A percentile compares a stretch with the other conserved stretches of the same genome.
Conservation (phyloP, 208 protist species). For the Perkinsela sp. region DNA sequence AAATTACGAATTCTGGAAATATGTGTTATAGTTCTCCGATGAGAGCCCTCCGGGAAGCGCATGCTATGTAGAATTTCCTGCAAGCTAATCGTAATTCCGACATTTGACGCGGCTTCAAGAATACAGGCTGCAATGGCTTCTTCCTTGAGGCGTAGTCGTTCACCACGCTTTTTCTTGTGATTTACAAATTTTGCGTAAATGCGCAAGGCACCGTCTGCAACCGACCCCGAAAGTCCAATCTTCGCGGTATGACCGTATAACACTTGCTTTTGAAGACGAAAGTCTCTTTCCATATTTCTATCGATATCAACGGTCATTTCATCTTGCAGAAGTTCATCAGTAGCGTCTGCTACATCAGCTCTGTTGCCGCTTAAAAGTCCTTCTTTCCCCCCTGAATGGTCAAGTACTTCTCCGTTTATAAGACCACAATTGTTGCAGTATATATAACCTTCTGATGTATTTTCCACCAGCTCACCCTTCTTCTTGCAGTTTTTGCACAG, state of each 20-base stretch:
- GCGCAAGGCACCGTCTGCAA: neutral
- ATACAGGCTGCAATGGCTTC: neutral
- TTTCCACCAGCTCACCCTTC: neutral
- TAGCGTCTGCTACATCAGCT: neutral
- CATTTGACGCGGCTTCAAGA: neutral
- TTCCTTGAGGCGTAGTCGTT: neutral
- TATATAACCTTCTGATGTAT: neutral
- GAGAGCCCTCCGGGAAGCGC: neutral
- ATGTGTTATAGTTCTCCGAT: neutral
- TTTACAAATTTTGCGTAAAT: neutral
- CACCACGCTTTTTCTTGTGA: neutral
- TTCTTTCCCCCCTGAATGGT: neutral
- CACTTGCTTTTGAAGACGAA: neutral
- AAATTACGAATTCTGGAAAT: neutral
- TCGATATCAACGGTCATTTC: neutral
- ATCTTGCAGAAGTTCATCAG: neutral
- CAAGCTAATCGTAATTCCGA: neutral
- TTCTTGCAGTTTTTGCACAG: neutral
- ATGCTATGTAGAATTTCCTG: neutral
- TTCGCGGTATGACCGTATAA: neutral
- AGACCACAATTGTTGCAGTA: neutral
- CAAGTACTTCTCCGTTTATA: neutral
- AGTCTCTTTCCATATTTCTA: neutral
- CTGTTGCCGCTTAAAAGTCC: neutral
- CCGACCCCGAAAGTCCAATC: neutral